These are phyloP conservation scores for Eutrema salsugineum DNA, from an alignment of 441 rosid genomes.

Conservation along the genomic window DNA sequence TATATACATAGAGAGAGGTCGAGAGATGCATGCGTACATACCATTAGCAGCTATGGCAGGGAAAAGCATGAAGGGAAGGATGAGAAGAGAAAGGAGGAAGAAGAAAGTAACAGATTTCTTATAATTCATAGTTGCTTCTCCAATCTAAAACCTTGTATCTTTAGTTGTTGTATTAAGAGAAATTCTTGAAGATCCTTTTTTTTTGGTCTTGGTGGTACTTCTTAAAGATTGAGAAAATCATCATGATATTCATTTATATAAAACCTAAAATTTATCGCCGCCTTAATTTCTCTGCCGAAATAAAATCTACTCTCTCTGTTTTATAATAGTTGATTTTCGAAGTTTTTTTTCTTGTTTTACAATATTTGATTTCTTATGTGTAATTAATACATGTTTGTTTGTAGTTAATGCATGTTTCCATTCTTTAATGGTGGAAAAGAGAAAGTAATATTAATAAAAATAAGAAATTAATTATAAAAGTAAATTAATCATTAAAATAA, in stretches of 20 bases:
- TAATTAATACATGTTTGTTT: too few species aligned
- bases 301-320: too few species aligned
- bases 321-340: too few species aligned
- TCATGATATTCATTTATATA: neutral
- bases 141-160: neutral
- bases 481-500: too few species aligned
- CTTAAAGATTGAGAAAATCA: neutral
- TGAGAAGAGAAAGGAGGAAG: conserved; percentile 1
- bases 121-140: neutral
- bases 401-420: too few species aligned
- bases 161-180: neutral
- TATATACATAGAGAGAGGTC: neutral
- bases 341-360: too few species aligned
- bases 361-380: too few species aligned
- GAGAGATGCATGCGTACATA: conserved; percentile 4
- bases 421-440: too few species aligned
- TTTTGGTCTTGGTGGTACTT: neutral
- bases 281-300: neutral
- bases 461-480: too few species aligned
- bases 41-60: conserved; percentile 5
- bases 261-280: neutral
- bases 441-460: too few species aligned
- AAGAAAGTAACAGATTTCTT: neutral
- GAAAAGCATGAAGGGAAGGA: neutral
- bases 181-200: neutral